phyloP scores from a whole-genome alignment of 352 stramenopile species.

The Pythium vanterpoolii region DNA sequence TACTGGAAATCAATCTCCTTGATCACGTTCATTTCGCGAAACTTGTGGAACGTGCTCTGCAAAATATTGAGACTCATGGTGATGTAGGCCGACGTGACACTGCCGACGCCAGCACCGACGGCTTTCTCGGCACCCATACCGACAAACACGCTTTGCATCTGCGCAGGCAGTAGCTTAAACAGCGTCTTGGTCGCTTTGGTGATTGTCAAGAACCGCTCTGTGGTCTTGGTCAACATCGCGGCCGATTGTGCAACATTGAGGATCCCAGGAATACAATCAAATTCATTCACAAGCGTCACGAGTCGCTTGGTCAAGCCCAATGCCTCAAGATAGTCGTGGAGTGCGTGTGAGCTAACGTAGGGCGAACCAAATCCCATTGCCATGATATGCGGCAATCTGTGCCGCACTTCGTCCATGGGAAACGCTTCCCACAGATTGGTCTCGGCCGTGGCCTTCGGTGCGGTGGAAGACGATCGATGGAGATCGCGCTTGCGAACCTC shows the following conservation, averaged over 20 bases:
- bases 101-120: conserved; percentile 2
- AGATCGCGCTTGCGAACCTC: conserved; percentile 36
- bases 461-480: background rate
- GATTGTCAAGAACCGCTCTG: conserved; percentile 74
- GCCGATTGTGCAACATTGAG: conserved; percentile 79
- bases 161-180: conserved; percentile 63
- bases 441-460: background rate
- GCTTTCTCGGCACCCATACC: conserved; percentile 16
- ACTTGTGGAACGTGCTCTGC: conserved; percentile 79
- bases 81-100: conserved; percentile 66
- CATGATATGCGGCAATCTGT: conserved; percentile 47
- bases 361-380: conserved; percentile 77
- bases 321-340: conserved; percentile 43
- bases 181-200: conserved; percentile 76
- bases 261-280: conserved; percentile 84
- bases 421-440: conserved; percentile 21
- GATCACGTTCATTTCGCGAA: conserved; percentile 72
- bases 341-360: conserved; percentile 53
- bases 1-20: conserved; percentile 79
- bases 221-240: conserved; percentile 74
- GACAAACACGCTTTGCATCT: conserved; percentile 70
- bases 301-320: conserved; percentile 50
- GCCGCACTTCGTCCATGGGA: conserved; percentile 19
- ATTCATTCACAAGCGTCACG: conserved; percentile 83
- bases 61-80: conserved; percentile 78